These are phyloP conservation scores for Aspergillus thermomutatus DNA, from an alignment of 2,329 filamentous ascomycete species.

Conservation along the genomic window DNA sequence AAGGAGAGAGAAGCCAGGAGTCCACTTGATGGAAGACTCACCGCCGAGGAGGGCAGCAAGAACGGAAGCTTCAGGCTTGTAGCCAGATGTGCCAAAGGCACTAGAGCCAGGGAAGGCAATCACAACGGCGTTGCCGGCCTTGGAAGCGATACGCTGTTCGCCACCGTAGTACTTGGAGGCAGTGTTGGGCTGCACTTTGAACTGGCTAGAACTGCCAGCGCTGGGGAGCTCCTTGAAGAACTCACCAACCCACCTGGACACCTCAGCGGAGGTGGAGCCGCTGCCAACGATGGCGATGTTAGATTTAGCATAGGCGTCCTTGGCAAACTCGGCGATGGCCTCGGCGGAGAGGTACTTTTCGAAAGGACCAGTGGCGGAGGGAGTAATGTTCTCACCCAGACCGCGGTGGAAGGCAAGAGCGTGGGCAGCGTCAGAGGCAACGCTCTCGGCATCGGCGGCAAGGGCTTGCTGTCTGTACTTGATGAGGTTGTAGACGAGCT, in stretches of 20 bases:
- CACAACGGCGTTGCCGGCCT: conserved; percentile 75
- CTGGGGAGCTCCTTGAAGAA: conserved; percentile 77
- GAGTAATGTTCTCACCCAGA: conserved; percentile 75
- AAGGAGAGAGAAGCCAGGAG: conserved; percentile 84
- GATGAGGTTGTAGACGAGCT: conserved; percentile 77
- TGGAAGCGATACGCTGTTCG: conserved; percentile 82
- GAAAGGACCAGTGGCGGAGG: conserved; percentile 67
- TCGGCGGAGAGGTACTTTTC: conserved; percentile 77
- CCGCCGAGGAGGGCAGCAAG: conserved; percentile 87
- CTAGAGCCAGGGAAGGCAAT: conserved; percentile 91
- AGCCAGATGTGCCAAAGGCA: conserved; percentile 64
- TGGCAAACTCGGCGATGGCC: conserved; percentile 71
- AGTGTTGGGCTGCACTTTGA: conserved; percentile 55
- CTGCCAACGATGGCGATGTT: conserved; percentile 92
- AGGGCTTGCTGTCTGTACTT: conserved; percentile 73
- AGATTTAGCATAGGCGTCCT: conserved; percentile 77
- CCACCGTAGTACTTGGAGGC: conserved; percentile 89
- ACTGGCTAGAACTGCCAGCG: conserved; percentile 46
- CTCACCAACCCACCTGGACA: conserved; percentile 86
- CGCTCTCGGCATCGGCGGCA: conserved; percentile 58
- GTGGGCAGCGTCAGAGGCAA: conserved; percentile 85
- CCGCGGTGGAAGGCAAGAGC: conserved; percentile 87
- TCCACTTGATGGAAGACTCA: conserved; percentile 91
- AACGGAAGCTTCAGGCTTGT: conserved; percentile 87
- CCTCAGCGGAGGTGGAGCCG: conserved; percentile 70